Percentiles rank a stretch among this genome's conserved stretches.
Conservation (phyloP, 371 early-diverging fungal species). For the Nematocida parisii region DNA sequence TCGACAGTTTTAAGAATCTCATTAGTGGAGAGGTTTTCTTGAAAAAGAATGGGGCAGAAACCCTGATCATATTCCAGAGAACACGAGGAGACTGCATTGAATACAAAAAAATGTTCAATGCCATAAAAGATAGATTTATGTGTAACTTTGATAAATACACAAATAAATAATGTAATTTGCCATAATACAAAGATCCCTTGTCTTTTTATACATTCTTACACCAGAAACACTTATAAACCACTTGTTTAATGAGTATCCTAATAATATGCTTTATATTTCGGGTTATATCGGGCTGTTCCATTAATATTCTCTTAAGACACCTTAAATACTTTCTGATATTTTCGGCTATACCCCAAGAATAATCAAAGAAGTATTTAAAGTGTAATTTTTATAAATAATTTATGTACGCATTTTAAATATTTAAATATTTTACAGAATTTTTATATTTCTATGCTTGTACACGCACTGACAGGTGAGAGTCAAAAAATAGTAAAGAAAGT, state of each 20-base stretch:
- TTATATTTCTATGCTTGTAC: neutral
- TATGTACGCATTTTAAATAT: too few species aligned
- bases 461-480: neutral
- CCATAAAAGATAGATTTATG: conserved; percentile 50
- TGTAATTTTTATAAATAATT: too few species aligned
- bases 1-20: conserved; percentile 60
- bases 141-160: neutral
- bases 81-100: conserved; percentile 66
- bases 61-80: conserved; percentile 60
- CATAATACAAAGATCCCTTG: neutral
- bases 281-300: too few species aligned
- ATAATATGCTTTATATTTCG: too few species aligned
- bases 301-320: too few species aligned
- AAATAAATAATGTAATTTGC: neutral
- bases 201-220: neutral
- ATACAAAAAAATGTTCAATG: conserved; percentile 66
- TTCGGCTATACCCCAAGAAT: too few species aligned
- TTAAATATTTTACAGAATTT: neutral
- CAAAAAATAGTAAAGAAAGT: neutral
- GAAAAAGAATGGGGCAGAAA: conserved; percentile 36
- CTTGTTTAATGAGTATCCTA: too few species aligned
- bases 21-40: conserved; percentile 64
- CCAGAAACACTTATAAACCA: too few species aligned
- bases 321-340: too few species aligned
- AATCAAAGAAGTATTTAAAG: too few species aligned